Evolutionary conservation across 768 basidiomycete species (phyloP), one percentile per base, ranked within the genome.

Genomic region (Paxillus ammoniavirescens): DNA sequence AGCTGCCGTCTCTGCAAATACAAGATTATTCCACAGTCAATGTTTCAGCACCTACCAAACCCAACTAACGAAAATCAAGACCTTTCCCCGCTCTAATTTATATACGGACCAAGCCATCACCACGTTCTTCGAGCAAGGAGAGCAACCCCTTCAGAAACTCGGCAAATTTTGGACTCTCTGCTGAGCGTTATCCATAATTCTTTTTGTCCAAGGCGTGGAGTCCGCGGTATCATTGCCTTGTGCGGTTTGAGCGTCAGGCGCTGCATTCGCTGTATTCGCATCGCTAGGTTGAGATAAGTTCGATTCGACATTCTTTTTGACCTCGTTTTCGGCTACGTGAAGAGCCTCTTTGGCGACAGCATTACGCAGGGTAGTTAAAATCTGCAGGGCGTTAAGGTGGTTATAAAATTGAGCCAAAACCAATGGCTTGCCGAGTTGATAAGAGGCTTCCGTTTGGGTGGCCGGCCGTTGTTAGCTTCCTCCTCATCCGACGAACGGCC

Each of bases 141-240:
- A 12, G 12, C 15, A 33, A 7, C 8, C 14, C 21, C 41, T n/a
- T 56, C 28, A 44, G 23, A 57, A 18, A 35, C 5, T 38, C 30
- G 55, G 57, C 33, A 59, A 54, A 36, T 6, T 21, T 37, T 59
- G 58, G 26, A 54, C 21, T 36, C 53, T 60, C 33, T 63, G 61
- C 35, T 63, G 54, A 12, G 45, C 58, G 5, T 4, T 44, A 6
- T 46, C 43, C 47, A 36, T 42, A 52, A 62, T 57, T 26, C 44
- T 47, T 45, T 57, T 60, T n/a, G 54, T 61, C 61, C 61, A 63
- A 31, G 61, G 37, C 2, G 36, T 33, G 38, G 26, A 26, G 26
- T 26, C 26, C 26, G 18, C 47, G 13, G 56, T n/a, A 0, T 14
- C 50, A n/a, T 59, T 54, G 4, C 21, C 45, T 9, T 48, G 26